phyloP scores from a whole-genome alignment of 495 filamentous ascomycete species.

The Talaromyces stipitatus region DNA sequence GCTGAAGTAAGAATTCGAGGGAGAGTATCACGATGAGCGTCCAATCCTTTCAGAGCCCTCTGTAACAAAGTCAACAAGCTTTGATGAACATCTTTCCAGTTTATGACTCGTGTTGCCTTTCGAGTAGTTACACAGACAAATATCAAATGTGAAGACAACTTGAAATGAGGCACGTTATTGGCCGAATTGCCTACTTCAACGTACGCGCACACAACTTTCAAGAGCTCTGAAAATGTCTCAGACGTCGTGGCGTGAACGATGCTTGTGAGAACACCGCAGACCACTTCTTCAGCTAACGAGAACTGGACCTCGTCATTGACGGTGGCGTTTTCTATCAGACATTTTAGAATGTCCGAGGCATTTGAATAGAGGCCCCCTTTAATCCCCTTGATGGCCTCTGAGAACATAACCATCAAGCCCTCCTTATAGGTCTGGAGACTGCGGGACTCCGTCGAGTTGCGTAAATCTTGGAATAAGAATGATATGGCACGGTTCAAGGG shows the following conservation, averaged over 20 bases:
- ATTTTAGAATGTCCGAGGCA: constrained; percentile 59
- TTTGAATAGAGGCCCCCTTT: constrained; percentile 75
- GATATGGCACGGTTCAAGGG: constrained; percentile 61
- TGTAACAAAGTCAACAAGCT: constrained; percentile 48
- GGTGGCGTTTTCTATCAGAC: constrained; percentile 46
- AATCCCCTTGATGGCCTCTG: constrained; percentile 79
- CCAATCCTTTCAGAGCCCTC: constrained; percentile 27
- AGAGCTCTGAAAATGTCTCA: constrained; percentile 53
- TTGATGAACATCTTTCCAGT: constrained; percentile 63
- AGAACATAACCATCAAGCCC: constrained; percentile 84
- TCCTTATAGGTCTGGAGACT: constrained; percentile 55
- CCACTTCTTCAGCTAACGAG: constrained; percentile 50
- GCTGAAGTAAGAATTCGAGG: constrained; percentile 53
- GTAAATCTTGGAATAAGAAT: constrained; percentile 62
- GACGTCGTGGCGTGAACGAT: constrained; percentile 72
- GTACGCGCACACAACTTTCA: constrained; percentile 49
- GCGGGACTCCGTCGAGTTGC: constrained; percentile 43
- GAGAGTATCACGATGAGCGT: constrained; percentile 33
- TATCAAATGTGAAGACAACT: constrained; percentile 52
- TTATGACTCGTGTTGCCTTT: constrained; percentile 63
- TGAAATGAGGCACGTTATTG: constrained; percentile 31
- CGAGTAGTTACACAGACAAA: constrained; percentile 64
- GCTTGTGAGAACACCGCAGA: constrained; percentile 66
- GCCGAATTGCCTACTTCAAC: constrained; percentile 27
- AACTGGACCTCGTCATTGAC: constrained; percentile 39